Evolutionary conservation across 192 early-diverging fungal genomes (phyloP), one percentile per base, ranked within the genome.

Genomic region (Gamsiella multidivaricata): DNA sequence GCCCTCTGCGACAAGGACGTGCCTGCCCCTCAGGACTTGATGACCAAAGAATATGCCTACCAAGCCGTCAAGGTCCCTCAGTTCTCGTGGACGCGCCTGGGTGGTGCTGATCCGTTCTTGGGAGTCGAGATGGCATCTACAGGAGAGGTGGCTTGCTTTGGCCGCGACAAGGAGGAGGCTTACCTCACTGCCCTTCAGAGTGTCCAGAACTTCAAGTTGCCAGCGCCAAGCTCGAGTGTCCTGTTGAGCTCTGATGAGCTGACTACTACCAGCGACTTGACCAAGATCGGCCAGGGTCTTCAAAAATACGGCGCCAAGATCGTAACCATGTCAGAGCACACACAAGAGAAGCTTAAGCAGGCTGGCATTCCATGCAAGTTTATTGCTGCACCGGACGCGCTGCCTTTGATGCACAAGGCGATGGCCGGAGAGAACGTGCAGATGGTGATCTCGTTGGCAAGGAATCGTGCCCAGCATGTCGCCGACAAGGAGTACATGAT

Each of bases 101-200:
- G 88, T 4, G 96, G 97, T 42, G 97, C 97, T 20, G 97, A 99
- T 69, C 96, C 97, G 39, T 91, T 96, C 84, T 86, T 99, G 36
- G 95, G 95, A 58, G 97, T 99, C 54, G 97, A 99, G 83, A 99
- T 99, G 97, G 92, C 96, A 23, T 95, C 94, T 15, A 99, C 97
- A 3, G 97, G 97, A 57, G 97, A 99, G 85, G 95, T 99, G 17
- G 97, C 97, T 0, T 97, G 96, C 84, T 99, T 99, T 70, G 97
- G 97, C 25, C 84, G 85, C 31, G 91, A 97, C 61, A 91, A 96
- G 53, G 85, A 92, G 46, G 94, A 97, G 69, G 95, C 96, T 5
- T 97, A 91, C 84, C 83, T 95, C 37, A 73, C 91, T 12, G 84
- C 93, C 17, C 84, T 97, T 9, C 87, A 93, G 51, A 88, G 94